Evolutionary conservation across 2,329 filamentous ascomycete species (phyloP).

Genomic region (Fusarium annulatum): DNA sequence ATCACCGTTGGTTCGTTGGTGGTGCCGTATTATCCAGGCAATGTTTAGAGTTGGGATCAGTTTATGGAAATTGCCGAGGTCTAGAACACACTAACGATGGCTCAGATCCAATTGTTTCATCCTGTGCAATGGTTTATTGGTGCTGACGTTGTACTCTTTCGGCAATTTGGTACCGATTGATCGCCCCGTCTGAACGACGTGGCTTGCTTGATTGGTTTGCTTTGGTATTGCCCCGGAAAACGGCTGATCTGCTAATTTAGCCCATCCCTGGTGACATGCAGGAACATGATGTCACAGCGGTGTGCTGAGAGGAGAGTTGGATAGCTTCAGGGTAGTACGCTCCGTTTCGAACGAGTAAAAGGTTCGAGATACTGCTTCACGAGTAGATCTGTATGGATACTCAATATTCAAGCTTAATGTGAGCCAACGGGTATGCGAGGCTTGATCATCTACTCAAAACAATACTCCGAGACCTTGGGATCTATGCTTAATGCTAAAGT

Average conservation of each 20-base stretch:
- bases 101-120: neutral
- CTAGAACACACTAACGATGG: neutral
- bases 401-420: neutral
- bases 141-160: neutral
- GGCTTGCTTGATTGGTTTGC: neutral
- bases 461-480: neutral
- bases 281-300: conserved; percentile 4
- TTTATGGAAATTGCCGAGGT: neutral
- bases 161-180: neutral
- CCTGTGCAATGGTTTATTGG: neutral
- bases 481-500: neutral
- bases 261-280: neutral
- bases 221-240: neutral
- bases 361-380: neutral
- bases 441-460: neutral
- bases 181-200: neutral
- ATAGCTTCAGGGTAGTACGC: neutral
- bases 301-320: neutral
- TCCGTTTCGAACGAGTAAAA: neutral
- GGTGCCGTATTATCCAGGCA: conserved; percentile 9
- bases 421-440: neutral
- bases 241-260: neutral
- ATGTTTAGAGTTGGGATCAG: neutral
- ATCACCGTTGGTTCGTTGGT: neutral
- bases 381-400: neutral